Percentiles rank a stretch among this genome's conserved stretches.
These are phyloP conservation scores for Delonix regia DNA, from an alignment of 306 rosid genomes.

Conservation along the genomic window DNA sequence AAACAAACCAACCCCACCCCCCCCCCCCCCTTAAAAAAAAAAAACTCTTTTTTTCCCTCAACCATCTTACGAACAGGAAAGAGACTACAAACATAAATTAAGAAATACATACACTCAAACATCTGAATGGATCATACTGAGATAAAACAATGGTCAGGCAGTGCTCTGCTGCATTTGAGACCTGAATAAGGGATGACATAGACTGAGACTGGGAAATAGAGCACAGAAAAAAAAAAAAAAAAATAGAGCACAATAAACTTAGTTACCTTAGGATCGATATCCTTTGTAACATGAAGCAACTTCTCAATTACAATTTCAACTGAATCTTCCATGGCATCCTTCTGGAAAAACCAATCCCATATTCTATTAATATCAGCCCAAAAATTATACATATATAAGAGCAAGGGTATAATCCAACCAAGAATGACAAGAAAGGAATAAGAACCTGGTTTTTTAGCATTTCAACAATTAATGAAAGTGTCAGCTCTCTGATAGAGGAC, in stretches of 20 bases:
- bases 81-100: neutral
- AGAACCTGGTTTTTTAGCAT: conserved; percentile 89
- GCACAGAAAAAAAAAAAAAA: conserved; percentile 7
- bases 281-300: conserved; percentile 89
- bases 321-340: conserved; percentile 89
- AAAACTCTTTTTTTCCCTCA: conserved; percentile 1
- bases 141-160: conserved; percentile 84
- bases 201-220: conserved; percentile 33
- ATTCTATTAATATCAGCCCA: neutral
- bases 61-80: conserved; percentile 22
- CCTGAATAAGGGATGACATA: conserved; percentile 52
- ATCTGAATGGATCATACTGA: conserved; percentile 93
- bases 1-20: no score
- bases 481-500: conserved; percentile 77
- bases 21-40: neutral
- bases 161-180: conserved; percentile 93
- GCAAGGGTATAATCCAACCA: conserved; percentile 14
- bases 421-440: conserved; percentile 26
- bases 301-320: conserved; percentile 96
- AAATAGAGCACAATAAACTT: conserved; percentile 26
- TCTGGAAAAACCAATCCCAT: conserved; percentile 43
- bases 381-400: conserved; percentile 7
- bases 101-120: conserved; percentile 78
- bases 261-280: conserved; percentile 72
- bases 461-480: conserved; percentile 76